Conservation (phyloP, 2,329 filamentous ascomycete species). For the Microcyclospora tardicrescens region DNA sequence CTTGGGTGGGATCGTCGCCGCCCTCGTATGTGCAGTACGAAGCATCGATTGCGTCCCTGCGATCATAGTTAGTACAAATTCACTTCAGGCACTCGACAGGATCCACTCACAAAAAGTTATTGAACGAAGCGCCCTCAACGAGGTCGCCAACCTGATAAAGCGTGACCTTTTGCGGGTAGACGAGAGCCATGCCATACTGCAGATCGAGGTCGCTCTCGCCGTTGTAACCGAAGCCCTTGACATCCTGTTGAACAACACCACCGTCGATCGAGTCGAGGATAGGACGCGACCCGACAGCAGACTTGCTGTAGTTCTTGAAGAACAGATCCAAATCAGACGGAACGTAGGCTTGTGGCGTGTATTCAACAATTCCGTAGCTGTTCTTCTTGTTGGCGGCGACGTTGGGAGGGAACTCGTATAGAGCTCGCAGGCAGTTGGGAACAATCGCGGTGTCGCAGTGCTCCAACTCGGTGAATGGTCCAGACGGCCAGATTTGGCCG, state of each 20-base stretch:
- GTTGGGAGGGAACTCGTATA: conserved; percentile 25
- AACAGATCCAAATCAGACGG: conserved; percentile 23
- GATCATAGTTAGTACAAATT: conserved; percentile 15
- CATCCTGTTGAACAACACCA: conserved; percentile 28
- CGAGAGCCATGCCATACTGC: conserved; percentile 41
- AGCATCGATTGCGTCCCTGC: conserved; percentile 32
- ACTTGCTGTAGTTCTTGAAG: conserved; percentile 23
- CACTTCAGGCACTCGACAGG: no score
- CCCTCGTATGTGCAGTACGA: conserved; percentile 30
- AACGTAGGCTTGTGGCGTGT: conserved; percentile 39
- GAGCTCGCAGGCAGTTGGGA: conserved; percentile 36
- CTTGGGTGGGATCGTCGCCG: conserved; percentile 27
- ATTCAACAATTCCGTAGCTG: conserved; percentile 40
- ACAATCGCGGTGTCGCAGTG: conserved; percentile 44
- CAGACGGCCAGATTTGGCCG: conserved; percentile 3
- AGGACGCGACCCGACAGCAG: conserved; percentile 19
- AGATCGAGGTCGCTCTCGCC: conserved; percentile 44
- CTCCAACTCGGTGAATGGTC: conserved; percentile 13
- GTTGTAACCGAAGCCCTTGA: conserved; percentile 26
- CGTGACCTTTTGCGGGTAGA: conserved; percentile 38
- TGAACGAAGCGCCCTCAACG: conserved; percentile 16
- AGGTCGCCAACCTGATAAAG: conserved; percentile 35
- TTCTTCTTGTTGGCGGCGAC: conserved; percentile 32
- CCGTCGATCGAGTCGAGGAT: conserved; percentile 22
- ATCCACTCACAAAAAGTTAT: conserved; percentile 11